Evolutionary conservation across 78 protist genomes (phyloP), one percentile per base, ranked within the genome.

Genomic region (Tieghemostelium lacteum): DNA sequence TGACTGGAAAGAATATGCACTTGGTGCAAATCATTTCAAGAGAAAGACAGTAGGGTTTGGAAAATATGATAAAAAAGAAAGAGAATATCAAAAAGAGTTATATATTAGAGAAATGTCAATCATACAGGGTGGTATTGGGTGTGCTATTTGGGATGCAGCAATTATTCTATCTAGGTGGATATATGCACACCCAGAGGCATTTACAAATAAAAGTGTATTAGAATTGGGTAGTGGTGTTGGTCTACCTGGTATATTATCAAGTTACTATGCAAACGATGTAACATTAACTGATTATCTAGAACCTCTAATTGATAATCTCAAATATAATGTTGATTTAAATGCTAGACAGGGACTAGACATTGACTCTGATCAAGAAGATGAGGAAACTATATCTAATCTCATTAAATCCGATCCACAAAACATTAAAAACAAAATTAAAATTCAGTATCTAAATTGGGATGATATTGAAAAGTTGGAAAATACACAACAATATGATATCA

Each of bases 111-210:
- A 96, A 52, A 77, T 93, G 57, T 78, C 95, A 54, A 91, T 96
- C 28, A 86, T 95, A 36, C 73, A 95, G 16, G 96, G 95, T 33
- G 97, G 96, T 16, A 71, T 96, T 0, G 98, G 97, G 1, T 94
- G 98, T 89, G 96, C 97, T 17, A 54, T 95, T 20, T 96, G 98
- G 98, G 98, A 96, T 63, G 98, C 96, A 16, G 95, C 96, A 19
- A 88, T 96, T 19, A 71, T 96, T 20, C 52, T 96, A 6, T 74
- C 97, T 24, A 64, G 97, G 40, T 95, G 93, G 94, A 69, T 96
- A 5, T 93, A 66, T 50, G 75, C 87, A 40, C 95, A 96, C 49
- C 34, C 34, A 28, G 49, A 22, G 26, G 70, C 75, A n/a, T 96
- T 96, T 63, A 50, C 37, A 17, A 93, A 73, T 26, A 50, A 76